phyloP scores from a whole-genome alignment of 345 rosid species.

The Physaria fendleri region DNA sequence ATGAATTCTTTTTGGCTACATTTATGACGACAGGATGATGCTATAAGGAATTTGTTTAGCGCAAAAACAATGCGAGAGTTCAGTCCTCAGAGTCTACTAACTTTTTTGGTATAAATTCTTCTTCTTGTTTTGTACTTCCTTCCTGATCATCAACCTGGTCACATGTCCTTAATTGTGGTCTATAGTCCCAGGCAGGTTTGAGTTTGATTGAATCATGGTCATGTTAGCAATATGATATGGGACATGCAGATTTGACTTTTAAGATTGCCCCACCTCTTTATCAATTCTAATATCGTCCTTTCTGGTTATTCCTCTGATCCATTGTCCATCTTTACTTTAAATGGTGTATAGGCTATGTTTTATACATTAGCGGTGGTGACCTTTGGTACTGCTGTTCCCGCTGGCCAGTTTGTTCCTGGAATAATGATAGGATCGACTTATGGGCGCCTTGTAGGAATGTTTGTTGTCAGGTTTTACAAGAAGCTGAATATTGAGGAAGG shows the following conservation, averaged over 20 bases:
- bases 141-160: too few species aligned
- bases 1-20: background rate
- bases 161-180: background rate
- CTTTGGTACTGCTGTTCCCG: constrained; percentile 97
- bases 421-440: constrained; percentile 98
- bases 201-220: constrained; percentile 1
- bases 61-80: constrained; percentile 95
- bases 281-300: background rate
- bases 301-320: background rate
- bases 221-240: constrained; percentile 12
- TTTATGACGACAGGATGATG: constrained; percentile 74
- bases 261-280: background rate
- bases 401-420: constrained; percentile 98
- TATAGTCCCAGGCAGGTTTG: background rate
- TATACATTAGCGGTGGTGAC: constrained; percentile 86
- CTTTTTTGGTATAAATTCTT: constrained; percentile 67
- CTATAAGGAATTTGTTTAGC: constrained; percentile 95
- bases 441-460: constrained; percentile 98
- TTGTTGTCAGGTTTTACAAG: constrained; percentile 81
- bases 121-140: constrained; percentile 4
- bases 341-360: constrained; percentile 78
- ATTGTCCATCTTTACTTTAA: background rate
- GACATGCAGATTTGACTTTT: constrained; percentile 3
- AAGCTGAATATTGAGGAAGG: constrained; percentile 97
- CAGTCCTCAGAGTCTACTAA: constrained; percentile 85